A percentile compares a stretch with the other conserved stretches of the same genome.
phyloP scores from a whole-genome alignment of 331 rosid genomes.

The Arachis monticola region DNA sequence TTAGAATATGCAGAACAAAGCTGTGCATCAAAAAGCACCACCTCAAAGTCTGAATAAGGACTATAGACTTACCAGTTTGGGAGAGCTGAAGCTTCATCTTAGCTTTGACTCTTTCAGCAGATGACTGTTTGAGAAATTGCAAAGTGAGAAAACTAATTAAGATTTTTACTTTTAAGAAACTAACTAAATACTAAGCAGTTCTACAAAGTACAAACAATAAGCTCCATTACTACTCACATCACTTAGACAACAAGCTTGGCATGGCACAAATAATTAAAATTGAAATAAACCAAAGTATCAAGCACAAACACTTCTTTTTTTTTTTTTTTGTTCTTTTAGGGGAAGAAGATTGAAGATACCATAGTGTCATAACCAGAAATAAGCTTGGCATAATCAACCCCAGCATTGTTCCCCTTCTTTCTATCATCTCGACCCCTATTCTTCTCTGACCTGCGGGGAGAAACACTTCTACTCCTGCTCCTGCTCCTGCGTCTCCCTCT shows the following conservation, averaged over 20 bases:
- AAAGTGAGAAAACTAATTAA: constrained; percentile 19
- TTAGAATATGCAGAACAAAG: neutral
- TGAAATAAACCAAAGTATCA: constrained; percentile 4
- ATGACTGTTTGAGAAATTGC: constrained; percentile 56
- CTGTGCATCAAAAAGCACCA: neutral
- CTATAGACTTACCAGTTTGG: constrained; percentile 63
- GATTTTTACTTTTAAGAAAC: neutral
- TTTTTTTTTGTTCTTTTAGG: neutral
- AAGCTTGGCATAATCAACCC: constrained; percentile 56
- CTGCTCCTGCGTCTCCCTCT: constrained; percentile 31
- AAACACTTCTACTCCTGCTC: constrained; percentile 51
- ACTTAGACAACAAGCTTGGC: neutral
- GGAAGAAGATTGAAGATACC: constrained; percentile 52
- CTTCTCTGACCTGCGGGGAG: constrained; percentile 52
- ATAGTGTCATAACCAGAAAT: constrained; percentile 73
- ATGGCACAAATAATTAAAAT: constrained; percentile 2
- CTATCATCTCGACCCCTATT: constrained; percentile 44
- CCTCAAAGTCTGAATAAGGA: constrained; percentile 2
- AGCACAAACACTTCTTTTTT: neutral
- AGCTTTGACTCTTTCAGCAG: constrained; percentile 89
- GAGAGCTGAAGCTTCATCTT: constrained; percentile 95
- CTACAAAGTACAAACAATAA: neutral
- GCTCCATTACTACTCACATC: neutral
- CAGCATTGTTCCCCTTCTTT: constrained; percentile 52
- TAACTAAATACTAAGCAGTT: neutral